A percentile compares a stretch with the other conserved stretches of the same genome.
These are phyloP conservation scores for Penicillium macrosclerotiorum DNA, from an alignment of 495 filamentous ascomycete genomes.

Conservation along the genomic window DNA sequence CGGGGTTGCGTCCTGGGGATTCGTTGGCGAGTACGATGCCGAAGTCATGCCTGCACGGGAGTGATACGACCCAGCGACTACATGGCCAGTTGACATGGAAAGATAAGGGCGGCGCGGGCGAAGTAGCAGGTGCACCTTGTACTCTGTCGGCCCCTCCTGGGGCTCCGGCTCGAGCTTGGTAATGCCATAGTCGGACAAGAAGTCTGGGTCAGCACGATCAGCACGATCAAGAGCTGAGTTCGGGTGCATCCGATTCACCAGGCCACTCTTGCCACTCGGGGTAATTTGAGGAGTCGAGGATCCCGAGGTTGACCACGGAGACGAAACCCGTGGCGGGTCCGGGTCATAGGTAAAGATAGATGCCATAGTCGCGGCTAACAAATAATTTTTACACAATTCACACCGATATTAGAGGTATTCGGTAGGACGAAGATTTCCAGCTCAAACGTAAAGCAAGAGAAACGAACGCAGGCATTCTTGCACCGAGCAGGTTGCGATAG, in stretches of 20 bases:
- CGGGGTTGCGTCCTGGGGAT: conserved; percentile 22
- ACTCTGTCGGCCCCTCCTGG: conserved; percentile 91
- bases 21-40: conserved; percentile 20
- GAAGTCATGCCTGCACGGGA: conserved; percentile 34
- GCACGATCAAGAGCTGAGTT: conserved; percentile 25
- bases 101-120: conserved; percentile 73
- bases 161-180: conserved; percentile 85
- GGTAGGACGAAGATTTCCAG: conserved; percentile 4
- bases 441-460: conserved; percentile 1
- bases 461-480: conserved; percentile 15
- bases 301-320: conserved; percentile 73
- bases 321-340: conserved; percentile 80
- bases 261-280: conserved; percentile 17
- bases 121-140: conserved; percentile 91
- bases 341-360: conserved; percentile 95
- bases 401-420: conserved; percentile 15
- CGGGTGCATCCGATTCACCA: conserved; percentile 27
- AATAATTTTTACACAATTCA: conserved; percentile 6
- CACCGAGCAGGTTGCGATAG: not conserved
- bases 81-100: conserved; percentile 57
- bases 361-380: conserved; percentile 58
- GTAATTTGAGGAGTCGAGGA: conserved; percentile 39
- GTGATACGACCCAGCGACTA: conserved; percentile 60
- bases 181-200: conserved; percentile 65
- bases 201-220: conserved; percentile 45